Percentiles rank a stretch among this genome's conserved stretches.
Conservation (phyloP, 2,329 filamentous ascomycete genomes). For the Aaosphaeria arxii region DNA sequence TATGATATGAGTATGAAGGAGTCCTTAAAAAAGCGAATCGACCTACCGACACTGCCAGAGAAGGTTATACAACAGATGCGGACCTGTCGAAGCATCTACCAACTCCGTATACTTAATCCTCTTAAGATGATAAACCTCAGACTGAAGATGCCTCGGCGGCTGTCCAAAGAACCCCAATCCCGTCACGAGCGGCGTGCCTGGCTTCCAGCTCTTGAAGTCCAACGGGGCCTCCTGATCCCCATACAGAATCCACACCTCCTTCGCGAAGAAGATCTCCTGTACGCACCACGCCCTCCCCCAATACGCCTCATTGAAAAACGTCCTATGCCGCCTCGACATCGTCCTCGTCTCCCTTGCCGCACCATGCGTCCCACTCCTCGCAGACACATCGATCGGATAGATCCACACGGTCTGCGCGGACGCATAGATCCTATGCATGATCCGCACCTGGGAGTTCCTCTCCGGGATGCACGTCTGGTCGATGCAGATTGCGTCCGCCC, state of each 20-base stretch:
- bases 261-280: conserved; percentile 1
- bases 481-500: conserved; percentile 4
- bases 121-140: neutral
- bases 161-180: conserved; percentile 1
- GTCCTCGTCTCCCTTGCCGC: neutral
- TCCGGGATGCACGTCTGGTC: neutral
- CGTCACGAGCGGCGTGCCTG: neutral
- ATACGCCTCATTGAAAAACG: neutral
- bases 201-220: conserved; percentile 1
- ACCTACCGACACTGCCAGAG: conserved; percentile 1
- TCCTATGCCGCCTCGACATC: neutral
- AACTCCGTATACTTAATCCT: conserved; percentile 1
- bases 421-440: conserved; percentile 1
- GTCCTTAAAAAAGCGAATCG: no score
- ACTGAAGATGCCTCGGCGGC: neutral
- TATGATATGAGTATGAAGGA: no score
- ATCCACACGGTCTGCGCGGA: neutral
- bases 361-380: neutral
- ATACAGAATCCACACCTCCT: neutral
- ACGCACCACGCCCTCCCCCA: conserved; percentile 1
- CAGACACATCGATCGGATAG: neutral
- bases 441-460: neutral
- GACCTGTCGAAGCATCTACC: neutral
- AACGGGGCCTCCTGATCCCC: neutral
- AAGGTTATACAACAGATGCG: conserved; percentile 1